Conservation (phyloP, 179 eudicot species). For the Heliamphora pulchella region DNA sequence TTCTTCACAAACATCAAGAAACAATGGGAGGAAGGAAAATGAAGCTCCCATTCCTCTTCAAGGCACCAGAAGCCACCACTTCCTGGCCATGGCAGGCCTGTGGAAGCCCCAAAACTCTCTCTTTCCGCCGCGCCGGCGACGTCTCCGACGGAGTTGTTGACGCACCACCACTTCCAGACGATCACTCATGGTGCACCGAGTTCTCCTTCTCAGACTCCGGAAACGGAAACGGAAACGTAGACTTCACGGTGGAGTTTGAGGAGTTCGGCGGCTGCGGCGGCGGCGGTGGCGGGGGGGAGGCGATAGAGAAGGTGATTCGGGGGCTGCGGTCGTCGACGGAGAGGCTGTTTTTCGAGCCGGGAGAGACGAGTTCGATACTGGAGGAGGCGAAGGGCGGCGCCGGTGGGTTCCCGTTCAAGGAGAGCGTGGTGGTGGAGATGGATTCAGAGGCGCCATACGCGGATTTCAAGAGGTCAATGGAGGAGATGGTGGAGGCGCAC, state of each 20-base stretch:
- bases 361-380: constrained; percentile 33
- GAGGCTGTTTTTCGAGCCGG: constrained; percentile 42
- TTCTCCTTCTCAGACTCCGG: constrained; percentile 30
- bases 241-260: neutral
- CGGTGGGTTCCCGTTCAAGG: neutral
- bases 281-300: too few relatives aligned
- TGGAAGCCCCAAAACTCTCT: constrained; percentile 33
- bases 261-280: constrained; percentile 6
- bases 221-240: neutral
- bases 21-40: constrained; percentile 28
- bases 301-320: constrained; percentile 24
- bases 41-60: constrained; percentile 29
- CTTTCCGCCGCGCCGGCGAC: constrained; percentile 33
- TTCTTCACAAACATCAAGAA: too few relatives aligned
- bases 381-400: constrained; percentile 13
- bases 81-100: constrained; percentile 50
- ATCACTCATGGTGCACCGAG: too few relatives aligned
- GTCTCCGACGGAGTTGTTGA: too few relatives aligned
- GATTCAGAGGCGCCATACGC: constrained; percentile 25
- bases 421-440: constrained; percentile 19
- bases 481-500: constrained; percentile 34
- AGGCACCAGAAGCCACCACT: constrained; percentile 16
- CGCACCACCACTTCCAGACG: constrained; percentile 35
- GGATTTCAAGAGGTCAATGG: constrained; percentile 33
- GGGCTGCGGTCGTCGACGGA: constrained; percentile 28